Percentiles rank a stretch among this genome's conserved stretches.
Evolutionary conservation across 2,329 filamentous ascomycete species (phyloP).

Genomic region (Coniochaeta prunicola): DNA sequence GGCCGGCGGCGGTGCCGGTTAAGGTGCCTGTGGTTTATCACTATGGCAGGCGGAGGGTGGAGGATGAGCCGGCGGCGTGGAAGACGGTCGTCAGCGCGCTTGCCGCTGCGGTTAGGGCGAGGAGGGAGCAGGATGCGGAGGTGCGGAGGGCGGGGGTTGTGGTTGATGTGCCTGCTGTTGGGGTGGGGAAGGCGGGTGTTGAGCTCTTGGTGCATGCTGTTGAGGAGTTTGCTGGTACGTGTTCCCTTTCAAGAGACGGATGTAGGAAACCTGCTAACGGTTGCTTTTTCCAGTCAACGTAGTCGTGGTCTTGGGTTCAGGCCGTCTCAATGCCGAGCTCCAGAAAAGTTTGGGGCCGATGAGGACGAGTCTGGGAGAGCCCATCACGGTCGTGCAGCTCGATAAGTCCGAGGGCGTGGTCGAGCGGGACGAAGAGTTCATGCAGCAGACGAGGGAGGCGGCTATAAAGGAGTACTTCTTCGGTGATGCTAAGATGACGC

Average conservation of each 20-base stretch:
- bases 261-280: conserved; percentile 5
- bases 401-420: conserved; percentile 83
- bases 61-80: conserved; percentile 67
- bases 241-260: neutral
- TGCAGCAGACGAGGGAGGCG: conserved; percentile 66
- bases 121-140: conserved; percentile 67
- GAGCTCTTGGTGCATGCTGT: conserved; percentile 75
- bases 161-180: conserved; percentile 73
- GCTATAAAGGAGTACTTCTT: conserved; percentile 93
- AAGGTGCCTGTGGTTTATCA: conserved; percentile 90
- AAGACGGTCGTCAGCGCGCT: conserved; percentile 67
- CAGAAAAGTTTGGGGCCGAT: conserved; percentile 56
- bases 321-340: conserved; percentile 69
- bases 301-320: conserved; percentile 75
- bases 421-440: conserved; percentile 64
- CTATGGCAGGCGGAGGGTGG: conserved; percentile 67
- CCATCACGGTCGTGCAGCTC: conserved; percentile 68
- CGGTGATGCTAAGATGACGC: conserved; percentile 64
- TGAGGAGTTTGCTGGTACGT: conserved; percentile 44
- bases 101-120: conserved; percentile 69
- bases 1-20: conserved; percentile 79
- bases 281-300: conserved; percentile 64
- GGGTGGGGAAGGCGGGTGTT: conserved; percentile 42
- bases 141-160: conserved; percentile 72
- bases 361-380: conserved; percentile 53